phyloP scores from a whole-genome alignment of 2,329 filamentous ascomycete genomes.

The Stachybotrys elegans region DNA sequence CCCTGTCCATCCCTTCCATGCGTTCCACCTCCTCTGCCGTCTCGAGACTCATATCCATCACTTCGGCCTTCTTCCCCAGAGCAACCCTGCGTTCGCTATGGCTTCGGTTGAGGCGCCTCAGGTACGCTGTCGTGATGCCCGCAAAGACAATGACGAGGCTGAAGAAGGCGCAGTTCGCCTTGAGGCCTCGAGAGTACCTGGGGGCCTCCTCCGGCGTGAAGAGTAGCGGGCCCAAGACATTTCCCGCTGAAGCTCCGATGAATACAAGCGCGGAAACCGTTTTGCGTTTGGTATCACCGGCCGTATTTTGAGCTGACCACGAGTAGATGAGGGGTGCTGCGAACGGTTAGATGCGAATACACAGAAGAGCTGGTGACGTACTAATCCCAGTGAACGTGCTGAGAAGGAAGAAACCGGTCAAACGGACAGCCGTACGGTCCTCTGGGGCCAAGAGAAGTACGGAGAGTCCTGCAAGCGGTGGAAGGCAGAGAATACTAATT shows the following conservation, averaged over 20 bases:
- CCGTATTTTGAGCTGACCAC: slow-evolving; percentile 59
- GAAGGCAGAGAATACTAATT: slow-evolving; percentile 48
- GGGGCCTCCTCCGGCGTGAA: slow-evolving; percentile 49
- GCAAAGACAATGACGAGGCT: slow-evolving; percentile 51
- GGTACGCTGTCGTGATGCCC: slow-evolving; percentile 34
- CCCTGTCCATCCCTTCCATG: slow-evolving; percentile 23
- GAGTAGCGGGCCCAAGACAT: slow-evolving; percentile 60
- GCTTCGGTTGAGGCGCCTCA: slow-evolving; percentile 47
- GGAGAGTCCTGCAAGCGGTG: slow-evolving; percentile 51
- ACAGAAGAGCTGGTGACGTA: slow-evolving; percentile 22
- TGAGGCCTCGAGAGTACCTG: slow-evolving; percentile 44
- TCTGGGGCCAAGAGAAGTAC: slow-evolving; percentile 48
- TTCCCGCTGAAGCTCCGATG: slow-evolving; percentile 60
- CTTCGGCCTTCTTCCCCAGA: slow-evolving; percentile 53
- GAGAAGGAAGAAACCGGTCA: slow-evolving; percentile 54
- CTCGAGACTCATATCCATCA: slow-evolving; percentile 57
- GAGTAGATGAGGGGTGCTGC: slow-evolving; percentile 53
- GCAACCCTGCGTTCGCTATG: slow-evolving; percentile 50
- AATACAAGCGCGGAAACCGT: slow-evolving; percentile 60
- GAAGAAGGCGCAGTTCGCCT: slow-evolving; percentile 58
- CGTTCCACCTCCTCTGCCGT: slow-evolving; percentile 36
- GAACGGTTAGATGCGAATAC: slow-evolving; percentile 11
- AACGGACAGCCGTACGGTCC: slow-evolving; percentile 35
- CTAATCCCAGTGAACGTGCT: slow-evolving; percentile 48
- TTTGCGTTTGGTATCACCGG: slow-evolving; percentile 66